Percentiles rank a stretch among this genome's conserved stretches.
Evolutionary conservation across 208 protist species (phyloP).

Genomic region (Trichomonas vaginalis): DNA sequence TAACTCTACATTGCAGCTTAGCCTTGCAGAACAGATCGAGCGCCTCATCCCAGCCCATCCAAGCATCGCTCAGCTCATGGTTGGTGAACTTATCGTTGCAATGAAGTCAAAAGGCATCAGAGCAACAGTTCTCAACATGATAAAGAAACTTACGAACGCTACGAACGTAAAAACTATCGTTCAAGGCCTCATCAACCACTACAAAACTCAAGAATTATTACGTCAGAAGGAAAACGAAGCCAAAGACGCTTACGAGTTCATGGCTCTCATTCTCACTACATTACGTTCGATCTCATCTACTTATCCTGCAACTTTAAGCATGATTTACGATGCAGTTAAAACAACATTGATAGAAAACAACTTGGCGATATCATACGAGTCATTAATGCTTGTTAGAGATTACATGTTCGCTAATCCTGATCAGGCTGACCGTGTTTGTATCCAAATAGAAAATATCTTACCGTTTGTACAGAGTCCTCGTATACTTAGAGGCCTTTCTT

Average conservation of each 20-base stretch:
- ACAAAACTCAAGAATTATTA: not conserved
- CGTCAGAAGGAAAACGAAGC: not conserved
- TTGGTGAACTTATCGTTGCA: not conserved
- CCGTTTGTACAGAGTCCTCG: not conserved
- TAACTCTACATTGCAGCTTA: not conserved
- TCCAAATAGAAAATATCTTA: not conserved
- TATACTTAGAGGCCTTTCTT: not conserved
- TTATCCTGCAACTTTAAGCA: not conserved
- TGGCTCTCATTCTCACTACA: not conserved
- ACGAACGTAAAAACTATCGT: not conserved
- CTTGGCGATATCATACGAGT: not conserved
- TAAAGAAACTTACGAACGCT: not conserved
- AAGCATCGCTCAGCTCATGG: not conserved
- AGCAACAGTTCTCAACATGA: not conserved
- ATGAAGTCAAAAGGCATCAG: not conserved
- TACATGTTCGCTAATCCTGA: not conserved
- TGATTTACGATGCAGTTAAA: not conserved
- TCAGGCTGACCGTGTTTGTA: not conserved
- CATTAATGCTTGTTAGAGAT: not conserved
- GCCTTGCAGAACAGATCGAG: not conserved
- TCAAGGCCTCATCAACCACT: not conserved
- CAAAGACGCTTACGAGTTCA: not conserved
- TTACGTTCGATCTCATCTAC: not conserved
- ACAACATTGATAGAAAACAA: not conserved
- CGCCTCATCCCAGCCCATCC: not conserved